Percentiles rank a stretch among this genome's conserved stretches.
These are phyloP conservation scores for Diaporthe humulicola DNA, from an alignment of 2,329 filamentous ascomycete genomes.

Conservation along the genomic window DNA sequence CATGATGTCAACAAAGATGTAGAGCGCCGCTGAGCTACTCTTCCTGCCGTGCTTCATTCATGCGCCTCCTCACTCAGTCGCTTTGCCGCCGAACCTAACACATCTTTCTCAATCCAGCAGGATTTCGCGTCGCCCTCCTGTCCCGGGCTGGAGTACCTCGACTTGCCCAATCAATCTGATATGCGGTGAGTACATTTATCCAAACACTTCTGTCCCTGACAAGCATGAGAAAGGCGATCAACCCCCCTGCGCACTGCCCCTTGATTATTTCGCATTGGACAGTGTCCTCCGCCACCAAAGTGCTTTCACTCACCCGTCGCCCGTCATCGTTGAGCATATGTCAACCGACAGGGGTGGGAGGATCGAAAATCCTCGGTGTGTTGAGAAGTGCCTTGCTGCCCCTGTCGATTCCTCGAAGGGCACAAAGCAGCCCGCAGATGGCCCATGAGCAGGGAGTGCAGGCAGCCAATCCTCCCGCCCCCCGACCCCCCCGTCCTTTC, in stretches of 20 bases:
- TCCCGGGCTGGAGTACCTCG: conserved; percentile 67
- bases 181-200: conserved; percentile 63
- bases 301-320: conserved; percentile 39
- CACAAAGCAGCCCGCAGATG: conserved; percentile 25
- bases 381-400: conserved; percentile 20
- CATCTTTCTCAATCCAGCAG: conserved; percentile 54
- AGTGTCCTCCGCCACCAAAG: conserved; percentile 26
- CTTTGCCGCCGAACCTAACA: conserved; percentile 45
- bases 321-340: conserved; percentile 24
- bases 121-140: conserved; percentile 68
- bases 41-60: not conserved
- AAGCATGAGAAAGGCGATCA: not conserved
- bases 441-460: conserved; percentile 29
- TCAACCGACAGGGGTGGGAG: conserved; percentile 31
- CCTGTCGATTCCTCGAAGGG: conserved; percentile 23
- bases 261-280: conserved; percentile 2
- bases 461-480: conserved; percentile 30
- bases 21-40: conserved; percentile 32
- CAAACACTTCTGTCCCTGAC: not conserved
- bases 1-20: conserved; percentile 33
- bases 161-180: conserved; percentile 64
- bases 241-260: not conserved
- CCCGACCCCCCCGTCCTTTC: conserved; percentile 5
- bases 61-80: conserved; percentile 38
- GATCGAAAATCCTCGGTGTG: conserved; percentile 19